These are phyloP conservation scores for Staphylotrichum longicolle DNA, from an alignment of 495 filamentous ascomycete genomes.

Conservation along the genomic window DNA sequence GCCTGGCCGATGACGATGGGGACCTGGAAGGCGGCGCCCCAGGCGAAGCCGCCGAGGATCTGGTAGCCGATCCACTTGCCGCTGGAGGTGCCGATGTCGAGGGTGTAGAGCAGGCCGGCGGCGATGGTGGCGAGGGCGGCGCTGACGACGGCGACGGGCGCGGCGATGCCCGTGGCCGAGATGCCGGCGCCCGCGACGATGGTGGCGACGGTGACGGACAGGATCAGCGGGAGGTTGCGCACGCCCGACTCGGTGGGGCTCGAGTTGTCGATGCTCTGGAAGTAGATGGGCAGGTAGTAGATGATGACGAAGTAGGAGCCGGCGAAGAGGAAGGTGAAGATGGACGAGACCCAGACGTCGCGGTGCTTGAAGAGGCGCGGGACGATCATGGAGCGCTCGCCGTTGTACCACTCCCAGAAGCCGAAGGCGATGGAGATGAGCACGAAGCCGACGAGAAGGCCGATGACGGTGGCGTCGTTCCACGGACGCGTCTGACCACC, in stretches of 20 bases:
- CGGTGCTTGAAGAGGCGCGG: conserved; percentile 48
- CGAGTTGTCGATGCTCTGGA: conserved; percentile 51
- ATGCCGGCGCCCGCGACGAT: conserved; percentile 50
- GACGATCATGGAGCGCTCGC: conserved; percentile 44
- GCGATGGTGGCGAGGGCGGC: conserved; percentile 58
- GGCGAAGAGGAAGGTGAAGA: conserved; percentile 43
- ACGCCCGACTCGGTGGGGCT: conserved; percentile 52
- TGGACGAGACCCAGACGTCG: conserved; percentile 38
- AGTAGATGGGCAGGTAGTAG: conserved; percentile 65
- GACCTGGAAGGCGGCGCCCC: conserved; percentile 51
- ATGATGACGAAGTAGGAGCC: conserved; percentile 49
- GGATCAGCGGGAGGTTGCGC: conserved; percentile 51
- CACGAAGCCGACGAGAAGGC: conserved; percentile 62
- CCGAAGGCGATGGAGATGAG: conserved; percentile 48
- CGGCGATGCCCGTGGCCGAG: conserved; percentile 47
- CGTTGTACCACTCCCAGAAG: conserved; percentile 52
- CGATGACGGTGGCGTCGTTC: conserved; percentile 62
- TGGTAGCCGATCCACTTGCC: conserved; percentile 60
- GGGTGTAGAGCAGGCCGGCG: conserved; percentile 51
- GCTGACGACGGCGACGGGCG: conserved; percentile 48
- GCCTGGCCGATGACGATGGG: conserved; percentile 57
- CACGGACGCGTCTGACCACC: conserved; percentile 67
- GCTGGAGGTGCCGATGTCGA: conserved; percentile 41
- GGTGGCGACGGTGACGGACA: conserved; percentile 49
- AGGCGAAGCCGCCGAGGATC: conserved; percentile 53